Conservation (phyloP, 1,139 yeast species). For the Suhomyces chickasaworum region DNA sequence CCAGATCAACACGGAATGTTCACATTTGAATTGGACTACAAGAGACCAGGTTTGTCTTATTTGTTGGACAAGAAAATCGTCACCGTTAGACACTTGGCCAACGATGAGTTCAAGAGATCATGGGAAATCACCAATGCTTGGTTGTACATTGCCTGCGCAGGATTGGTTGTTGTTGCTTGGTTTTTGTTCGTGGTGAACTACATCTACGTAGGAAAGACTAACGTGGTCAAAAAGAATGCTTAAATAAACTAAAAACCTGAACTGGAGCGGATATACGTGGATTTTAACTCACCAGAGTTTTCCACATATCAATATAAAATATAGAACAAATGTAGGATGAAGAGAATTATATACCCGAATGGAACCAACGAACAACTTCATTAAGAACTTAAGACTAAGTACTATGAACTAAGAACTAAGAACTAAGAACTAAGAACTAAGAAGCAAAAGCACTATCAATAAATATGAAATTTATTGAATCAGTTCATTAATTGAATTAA, state of each 20-base stretch:
- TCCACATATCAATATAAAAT: background rate
- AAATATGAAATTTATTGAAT: too few relatives aligned
- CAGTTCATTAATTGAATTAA: too few relatives aligned
- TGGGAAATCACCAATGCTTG: slow-evolving; percentile 94
- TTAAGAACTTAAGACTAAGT: too few relatives aligned
- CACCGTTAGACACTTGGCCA: slow-evolving; percentile 91
- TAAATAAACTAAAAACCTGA: slow-evolving; percentile 15
- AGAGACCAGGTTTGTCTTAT: slow-evolving; percentile 75
- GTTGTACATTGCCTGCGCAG: slow-evolving; percentile 80
- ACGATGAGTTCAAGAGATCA: slow-evolving; percentile 91
- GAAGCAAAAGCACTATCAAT: too few relatives aligned
- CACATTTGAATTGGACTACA: slow-evolving; percentile 79
- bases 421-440: too few relatives aligned
- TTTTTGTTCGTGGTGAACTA: slow-evolving; percentile 69
- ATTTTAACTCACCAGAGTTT: background rate
- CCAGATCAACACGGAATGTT: slow-evolving; percentile 99
- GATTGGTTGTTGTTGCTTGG: slow-evolving; percentile 75
- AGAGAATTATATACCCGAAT: too few relatives aligned
- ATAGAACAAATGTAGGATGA: background rate
- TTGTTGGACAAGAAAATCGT: slow-evolving; percentile 68
- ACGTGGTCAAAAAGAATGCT: slow-evolving; percentile 34
- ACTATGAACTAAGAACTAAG: too few relatives aligned
- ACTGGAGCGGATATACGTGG: background rate
- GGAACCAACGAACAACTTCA: too few relatives aligned
- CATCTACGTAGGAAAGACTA: slow-evolving; percentile 46